Conservation (phyloP, 352 stramenopile species). For the Thalassiosira delicatula region DNA sequence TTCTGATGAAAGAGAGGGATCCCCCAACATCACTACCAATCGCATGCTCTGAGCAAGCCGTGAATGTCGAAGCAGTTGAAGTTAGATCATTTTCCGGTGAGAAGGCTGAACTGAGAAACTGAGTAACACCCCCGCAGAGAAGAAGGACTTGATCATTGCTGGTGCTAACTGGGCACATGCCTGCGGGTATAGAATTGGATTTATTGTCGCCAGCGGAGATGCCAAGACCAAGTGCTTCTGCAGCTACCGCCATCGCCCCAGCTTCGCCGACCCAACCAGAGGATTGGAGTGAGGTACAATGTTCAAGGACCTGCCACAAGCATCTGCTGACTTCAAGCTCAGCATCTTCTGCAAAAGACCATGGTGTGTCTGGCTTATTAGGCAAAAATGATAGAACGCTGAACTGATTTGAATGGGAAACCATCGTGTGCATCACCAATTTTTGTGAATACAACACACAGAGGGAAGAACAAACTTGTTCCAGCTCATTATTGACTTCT, state of each 20-base stretch:
- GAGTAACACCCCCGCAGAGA: conserved; percentile 59
- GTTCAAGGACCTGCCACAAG: conserved; percentile 81
- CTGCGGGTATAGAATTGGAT: conserved; percentile 50
- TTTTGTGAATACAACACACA: conserved; percentile 78
- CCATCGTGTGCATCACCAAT: conserved; percentile 75
- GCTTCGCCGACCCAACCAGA: conserved; percentile 83
- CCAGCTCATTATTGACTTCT: conserved; percentile 58
- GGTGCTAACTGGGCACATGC: conserved; percentile 57
- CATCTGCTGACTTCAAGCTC: conserved; percentile 46
- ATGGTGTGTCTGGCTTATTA: conserved; percentile 24
- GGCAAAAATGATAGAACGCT: conserved; percentile 57
- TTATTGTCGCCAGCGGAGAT: conserved; percentile 76
- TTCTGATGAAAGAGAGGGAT: conserved; percentile 71
- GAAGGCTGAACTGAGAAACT: conserved; percentile 71
- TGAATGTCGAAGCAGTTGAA: conserved; percentile 53
- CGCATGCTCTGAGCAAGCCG: conserved; percentile 71
- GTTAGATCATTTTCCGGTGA: conserved; percentile 28
- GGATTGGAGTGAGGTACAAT: conserved; percentile 67
- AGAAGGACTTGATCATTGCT: conserved; percentile 64
- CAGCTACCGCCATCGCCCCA: conserved; percentile 83
- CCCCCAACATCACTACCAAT: conserved; percentile 74
- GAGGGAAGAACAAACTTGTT: conserved; percentile 59
- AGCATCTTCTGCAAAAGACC: conserved; percentile 24
- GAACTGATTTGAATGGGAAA: conserved; percentile 76
- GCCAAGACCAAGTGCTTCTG: conserved; percentile 82